A percentile compares a stretch with the other conserved stretches of the same genome.
Conservation (phyloP, 306 rosid genomes). For the Quillaja saponaria region DNA sequence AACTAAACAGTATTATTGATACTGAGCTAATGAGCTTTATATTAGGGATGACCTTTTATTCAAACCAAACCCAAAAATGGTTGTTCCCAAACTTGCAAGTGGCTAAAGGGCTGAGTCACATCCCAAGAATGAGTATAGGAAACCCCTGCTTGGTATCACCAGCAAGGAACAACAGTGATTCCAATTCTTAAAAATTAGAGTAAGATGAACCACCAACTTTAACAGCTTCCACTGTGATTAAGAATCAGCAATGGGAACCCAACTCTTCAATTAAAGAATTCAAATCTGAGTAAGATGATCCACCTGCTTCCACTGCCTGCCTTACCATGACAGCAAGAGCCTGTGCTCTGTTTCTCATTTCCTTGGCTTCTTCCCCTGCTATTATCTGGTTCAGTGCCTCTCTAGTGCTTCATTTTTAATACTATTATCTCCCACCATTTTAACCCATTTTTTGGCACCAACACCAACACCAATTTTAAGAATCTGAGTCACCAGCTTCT, state of each 20-base stretch:
- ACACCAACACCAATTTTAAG: conserved; percentile 33
- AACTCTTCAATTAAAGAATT: conserved; percentile 37
- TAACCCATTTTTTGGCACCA: conserved; percentile 16
- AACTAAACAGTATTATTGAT: too few species aligned
- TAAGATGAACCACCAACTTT: too few species aligned
- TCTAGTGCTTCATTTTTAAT: conserved; percentile 9
- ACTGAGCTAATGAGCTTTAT: too few species aligned
- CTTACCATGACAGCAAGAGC: conserved; percentile 3
- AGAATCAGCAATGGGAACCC: not conserved
- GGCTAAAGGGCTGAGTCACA: too few species aligned
- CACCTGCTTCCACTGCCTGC: conserved; percentile 28
- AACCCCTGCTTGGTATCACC: too few species aligned
- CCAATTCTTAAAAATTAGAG: too few species aligned
- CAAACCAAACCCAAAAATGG: too few species aligned
- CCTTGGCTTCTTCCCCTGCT: conserved; percentile 34
- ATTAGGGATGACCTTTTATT: too few species aligned
- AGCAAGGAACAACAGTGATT: too few species aligned
- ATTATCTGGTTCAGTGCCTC: conserved; percentile 23
- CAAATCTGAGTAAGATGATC: conserved; percentile 36
- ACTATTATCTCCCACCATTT: not conserved
- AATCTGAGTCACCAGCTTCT: conserved; percentile 21
- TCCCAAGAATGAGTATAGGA: too few species aligned
- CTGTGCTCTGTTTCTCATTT: conserved; percentile 27
- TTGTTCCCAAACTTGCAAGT: too few species aligned
- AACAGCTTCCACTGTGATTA: too few species aligned